phyloP scores from a whole-genome alignment of 1,284 basidiomycete species.

The Amylostereum areolatum region DNA sequence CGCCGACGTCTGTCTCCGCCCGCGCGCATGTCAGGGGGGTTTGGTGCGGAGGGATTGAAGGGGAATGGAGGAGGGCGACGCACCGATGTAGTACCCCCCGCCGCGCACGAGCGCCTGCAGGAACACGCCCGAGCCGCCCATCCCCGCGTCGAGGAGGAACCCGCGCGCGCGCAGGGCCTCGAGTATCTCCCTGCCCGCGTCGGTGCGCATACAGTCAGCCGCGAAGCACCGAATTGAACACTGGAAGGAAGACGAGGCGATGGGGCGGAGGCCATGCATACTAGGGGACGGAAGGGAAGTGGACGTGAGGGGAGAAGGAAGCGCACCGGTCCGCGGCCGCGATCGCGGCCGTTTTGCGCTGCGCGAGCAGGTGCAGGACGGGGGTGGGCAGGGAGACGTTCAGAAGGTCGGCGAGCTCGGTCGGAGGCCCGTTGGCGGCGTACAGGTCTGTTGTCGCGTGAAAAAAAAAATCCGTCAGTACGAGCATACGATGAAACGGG shows the following conservation, averaged over 20 bases:
- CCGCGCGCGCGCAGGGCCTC: conserved; percentile 52
- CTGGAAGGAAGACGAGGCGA: too few relatives aligned
- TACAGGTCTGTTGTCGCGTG: not conserved
- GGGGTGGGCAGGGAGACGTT: not conserved
- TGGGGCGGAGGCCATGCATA: too few relatives aligned
- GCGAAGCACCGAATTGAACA: too few relatives aligned
- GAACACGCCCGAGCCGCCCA: conserved; percentile 47
- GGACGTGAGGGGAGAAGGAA: too few relatives aligned
- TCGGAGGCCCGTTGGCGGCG: not conserved
- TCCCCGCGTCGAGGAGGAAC: conserved; percentile 52
- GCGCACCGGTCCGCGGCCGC: too few relatives aligned
- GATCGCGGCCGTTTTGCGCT: too few relatives aligned
- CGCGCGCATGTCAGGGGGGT: too few relatives aligned
- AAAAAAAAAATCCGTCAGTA: not conserved
- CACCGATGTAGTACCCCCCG: conserved; percentile 40
- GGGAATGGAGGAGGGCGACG: conserved; percentile 4
- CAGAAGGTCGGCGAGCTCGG: not conserved
- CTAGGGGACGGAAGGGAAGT: too few relatives aligned
- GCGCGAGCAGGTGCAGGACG: not conserved
- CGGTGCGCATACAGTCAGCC: too few relatives aligned
- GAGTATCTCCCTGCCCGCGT: conserved; percentile 39
- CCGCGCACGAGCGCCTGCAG: conserved; percentile 31
- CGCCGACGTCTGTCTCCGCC: not conserved
- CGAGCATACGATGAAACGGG: too few relatives aligned
- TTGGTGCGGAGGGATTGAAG: not conserved